Base-by-base conservation (phyloP, 768 basidiomycete species). In the Hygrophorus pudorinus region DNA sequence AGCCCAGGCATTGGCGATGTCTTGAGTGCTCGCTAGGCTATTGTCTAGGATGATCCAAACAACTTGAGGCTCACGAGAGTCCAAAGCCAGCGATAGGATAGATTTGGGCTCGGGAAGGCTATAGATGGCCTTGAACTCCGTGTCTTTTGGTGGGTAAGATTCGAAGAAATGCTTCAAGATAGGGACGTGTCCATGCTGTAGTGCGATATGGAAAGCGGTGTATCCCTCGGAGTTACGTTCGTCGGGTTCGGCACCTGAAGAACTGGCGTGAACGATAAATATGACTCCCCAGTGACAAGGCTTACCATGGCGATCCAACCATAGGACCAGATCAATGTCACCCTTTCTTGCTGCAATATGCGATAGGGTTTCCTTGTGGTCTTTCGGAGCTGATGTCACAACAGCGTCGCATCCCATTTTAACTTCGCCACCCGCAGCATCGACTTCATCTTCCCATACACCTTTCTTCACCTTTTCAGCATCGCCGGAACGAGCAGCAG, bases 221-320 rank as follows among this genome's bases (percentile, higher is more conserved):
- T 71, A 63, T 17, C 73, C 72, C 40, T 65, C 50, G 0, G 67
- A 70, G 59, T 86, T 71, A 42, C 75, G 72, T 56, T 87, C 85
- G 48, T 85, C 84, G 14, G 75, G 67, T 49, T 85, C 81, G 39
- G 81, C 83, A 62, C 76, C 85, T 87, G 54, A 24, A 48, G 38
- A 39, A 48, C 35, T 42, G 51, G 36, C 51, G 35, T 42, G 49
- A 46, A 48, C 41, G 38, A 13, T 20, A 20, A 12, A 44, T n/a
- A 45, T 51, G 27, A 51, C 51, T 53, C 39, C 48, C 59, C 55
- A 57, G 51, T 42, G 44, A 42, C 51, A 38, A 32, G 41, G 61
- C 77, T 52, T 53, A 85, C 85, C 76, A 56, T 87, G 84, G 4
- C 73, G 66, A 60, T 80, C 73, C 10, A 88, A 71, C 83, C 84